These are phyloP conservation scores for Neoarthrinium moseri DNA, from an alignment of 2,329 filamentous ascomycete genomes.

Conservation along the genomic window DNA sequence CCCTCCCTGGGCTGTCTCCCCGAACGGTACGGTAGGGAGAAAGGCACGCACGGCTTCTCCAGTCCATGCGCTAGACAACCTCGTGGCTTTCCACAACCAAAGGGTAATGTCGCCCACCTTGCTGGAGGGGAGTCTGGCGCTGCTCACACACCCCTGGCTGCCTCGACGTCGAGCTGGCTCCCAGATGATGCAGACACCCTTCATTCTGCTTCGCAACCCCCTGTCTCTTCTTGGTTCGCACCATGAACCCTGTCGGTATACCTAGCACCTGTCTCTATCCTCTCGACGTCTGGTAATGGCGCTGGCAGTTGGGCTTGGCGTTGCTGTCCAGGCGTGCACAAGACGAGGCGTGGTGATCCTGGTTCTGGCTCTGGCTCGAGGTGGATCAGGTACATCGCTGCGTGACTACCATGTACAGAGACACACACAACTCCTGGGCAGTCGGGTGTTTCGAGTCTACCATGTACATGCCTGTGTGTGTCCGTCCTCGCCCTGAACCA, in stretches of 20 bases:
- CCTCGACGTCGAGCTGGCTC: too few relatives aligned
- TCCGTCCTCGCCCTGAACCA: too few relatives aligned
- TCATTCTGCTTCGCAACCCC: too few relatives aligned
- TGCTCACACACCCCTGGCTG: too few relatives aligned
- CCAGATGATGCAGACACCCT: too few relatives aligned
- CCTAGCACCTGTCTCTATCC: neutral
- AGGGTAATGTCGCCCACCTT: too few relatives aligned
- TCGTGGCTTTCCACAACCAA: too few relatives aligned
- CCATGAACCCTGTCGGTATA: neutral
- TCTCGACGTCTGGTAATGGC: constrained; percentile 1
- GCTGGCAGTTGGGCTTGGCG: constrained; percentile 7
- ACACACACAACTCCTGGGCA: neutral
- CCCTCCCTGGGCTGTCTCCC: neutral
- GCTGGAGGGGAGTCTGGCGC: too few relatives aligned
- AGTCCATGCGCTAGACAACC: too few relatives aligned
- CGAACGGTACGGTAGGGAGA: neutral
- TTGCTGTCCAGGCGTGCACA: neutral
- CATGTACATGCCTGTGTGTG: neutral
- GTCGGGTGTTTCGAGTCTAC: constrained; percentile 8
- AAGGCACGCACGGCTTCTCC: neutral
- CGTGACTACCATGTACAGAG: neutral
- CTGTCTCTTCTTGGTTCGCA: too few relatives aligned
- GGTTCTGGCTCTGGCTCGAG: neutral
- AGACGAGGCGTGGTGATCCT: neutral
- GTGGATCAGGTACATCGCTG: constrained; percentile 1